Conservation (phyloP, 169 alveolate genomes). For the Pseudocohnilembus persalinus region DNA sequence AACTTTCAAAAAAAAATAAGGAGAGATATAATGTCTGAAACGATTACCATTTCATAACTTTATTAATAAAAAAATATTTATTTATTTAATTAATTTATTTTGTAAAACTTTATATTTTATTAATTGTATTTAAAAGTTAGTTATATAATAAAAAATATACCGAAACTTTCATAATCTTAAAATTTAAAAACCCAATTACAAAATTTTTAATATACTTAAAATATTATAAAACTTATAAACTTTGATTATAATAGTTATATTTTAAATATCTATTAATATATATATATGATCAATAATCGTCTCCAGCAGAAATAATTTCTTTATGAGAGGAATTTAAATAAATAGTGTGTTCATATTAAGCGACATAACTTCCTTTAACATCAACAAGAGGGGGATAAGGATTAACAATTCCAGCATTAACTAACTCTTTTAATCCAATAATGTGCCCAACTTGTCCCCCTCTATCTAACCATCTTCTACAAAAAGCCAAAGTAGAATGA, state of each 20-base stretch:
- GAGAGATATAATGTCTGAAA: neutral
- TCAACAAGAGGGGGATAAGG: conserved; percentile 99
- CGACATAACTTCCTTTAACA: conserved; percentile 94
- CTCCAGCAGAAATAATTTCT: conserved; percentile 98
- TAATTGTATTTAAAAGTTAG: no score
- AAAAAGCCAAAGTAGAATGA: conserved; percentile 98
- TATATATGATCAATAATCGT: conserved; percentile 82
- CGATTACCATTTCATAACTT: no score
- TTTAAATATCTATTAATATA: no score
- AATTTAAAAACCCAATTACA: neutral
- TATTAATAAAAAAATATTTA: no score
- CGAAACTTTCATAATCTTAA: no score
- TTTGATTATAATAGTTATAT: neutral
- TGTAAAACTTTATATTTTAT: no score
- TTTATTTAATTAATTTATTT: no score
- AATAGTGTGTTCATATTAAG: conserved; percentile 99
- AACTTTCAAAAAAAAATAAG: neutral
- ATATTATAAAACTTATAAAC: neutral
- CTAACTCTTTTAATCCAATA: conserved; percentile 92
- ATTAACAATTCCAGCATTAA: conserved; percentile 95
- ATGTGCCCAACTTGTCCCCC: conserved; percentile 94
- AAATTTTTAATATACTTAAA: no score
- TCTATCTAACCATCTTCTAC: conserved; percentile 98
- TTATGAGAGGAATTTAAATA: conserved; percentile 97
- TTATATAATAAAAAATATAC: no score